A percentile compares a stretch with the other conserved stretches of the same genome.
Evolutionary conservation across 176 grass and related monocot genomes (phyloP).

Genomic region (Bonia amplexicaulis): DNA sequence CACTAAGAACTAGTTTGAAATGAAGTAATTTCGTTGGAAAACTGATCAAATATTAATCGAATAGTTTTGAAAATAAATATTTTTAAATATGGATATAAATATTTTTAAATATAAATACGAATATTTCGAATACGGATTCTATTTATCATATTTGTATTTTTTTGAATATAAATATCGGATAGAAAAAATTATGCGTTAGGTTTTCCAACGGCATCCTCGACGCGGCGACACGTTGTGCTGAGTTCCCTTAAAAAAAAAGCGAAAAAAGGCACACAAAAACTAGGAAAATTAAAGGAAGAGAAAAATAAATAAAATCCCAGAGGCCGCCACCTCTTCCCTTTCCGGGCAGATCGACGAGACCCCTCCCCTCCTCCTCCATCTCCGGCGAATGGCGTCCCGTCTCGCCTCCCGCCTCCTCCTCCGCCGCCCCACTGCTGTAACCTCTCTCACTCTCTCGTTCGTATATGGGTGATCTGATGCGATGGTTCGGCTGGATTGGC

Average conservation of each 20-base stretch:
- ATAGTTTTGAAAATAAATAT: no score
- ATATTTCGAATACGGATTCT: no score
- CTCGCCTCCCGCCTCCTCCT: slow-evolving; percentile 39
- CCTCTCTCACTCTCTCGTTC: not conserved
- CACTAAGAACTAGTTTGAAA: not conserved
- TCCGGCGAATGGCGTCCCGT: slow-evolving; percentile 58
- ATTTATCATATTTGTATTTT: rapidly evolving
- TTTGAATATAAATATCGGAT: no score
- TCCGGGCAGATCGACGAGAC: slow-evolving; percentile 4
- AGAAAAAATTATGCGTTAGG: no score
- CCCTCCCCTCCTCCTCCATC: not conserved
- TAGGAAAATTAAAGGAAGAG: not conserved
- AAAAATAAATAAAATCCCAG: not conserved
- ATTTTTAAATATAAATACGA: no score
- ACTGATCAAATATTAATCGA: no score
- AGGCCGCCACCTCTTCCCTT: not conserved
- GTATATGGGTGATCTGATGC: not conserved
- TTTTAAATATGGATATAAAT: no score
- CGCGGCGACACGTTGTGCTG: not conserved
- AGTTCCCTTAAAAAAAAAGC: not conserved
- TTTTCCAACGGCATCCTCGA: not conserved
- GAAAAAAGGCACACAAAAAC: not conserved
- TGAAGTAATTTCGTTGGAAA: not conserved
- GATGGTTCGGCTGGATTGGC: not conserved
- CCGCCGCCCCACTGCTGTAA: slow-evolving; percentile 46